Evolutionary conservation across 768 basidiomycete species (phyloP).

Genomic region (Scleroderma bovista): DNA sequence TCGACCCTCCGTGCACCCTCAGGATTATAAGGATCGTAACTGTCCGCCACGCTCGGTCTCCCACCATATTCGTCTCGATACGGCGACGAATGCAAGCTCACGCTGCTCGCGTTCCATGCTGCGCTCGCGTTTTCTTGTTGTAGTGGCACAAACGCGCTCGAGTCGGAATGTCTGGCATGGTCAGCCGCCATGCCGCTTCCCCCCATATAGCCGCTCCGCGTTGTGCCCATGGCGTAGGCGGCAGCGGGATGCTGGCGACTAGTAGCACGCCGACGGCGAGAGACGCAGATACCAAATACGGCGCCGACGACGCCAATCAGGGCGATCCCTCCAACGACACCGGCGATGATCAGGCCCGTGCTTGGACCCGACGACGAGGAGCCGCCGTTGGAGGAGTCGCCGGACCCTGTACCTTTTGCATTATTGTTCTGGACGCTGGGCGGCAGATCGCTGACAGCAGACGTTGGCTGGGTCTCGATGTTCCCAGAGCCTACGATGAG

Average conservation of each 20-base stretch:
- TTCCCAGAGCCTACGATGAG: conserved; percentile 77
- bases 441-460: conserved; percentile 14
- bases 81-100: conserved; percentile 36
- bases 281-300: conserved; percentile 40
- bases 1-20: conserved; percentile 9
- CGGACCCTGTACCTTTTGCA: conserved; percentile 32
- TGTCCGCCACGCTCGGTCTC: conserved; percentile 1
- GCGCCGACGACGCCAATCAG: conserved; percentile 27
- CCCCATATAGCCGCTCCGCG: conserved; percentile 22
- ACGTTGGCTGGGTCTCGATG: conserved; percentile 60
- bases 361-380: conserved; percentile 14
- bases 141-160: conserved; percentile 68
- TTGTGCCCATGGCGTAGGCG: conserved; percentile 36
- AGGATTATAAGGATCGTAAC: conserved; percentile 23
- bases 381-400: conserved; percentile 7
- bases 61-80: conserved; percentile 28
- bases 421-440: conserved; percentile 38
- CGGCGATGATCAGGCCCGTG: conserved; percentile 23
- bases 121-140: conserved; percentile 54
- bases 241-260: conserved; percentile 26
- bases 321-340: conserved; percentile 26
- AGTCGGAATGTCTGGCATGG: conserved; percentile 45
- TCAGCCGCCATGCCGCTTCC: conserved; percentile 20
- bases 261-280: conserved; percentile 46
- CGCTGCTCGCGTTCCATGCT: conserved; percentile 53